Percentiles rank a stretch among this genome's conserved stretches.
phyloP scores from a whole-genome alignment of 495 filamentous ascomycete species.

The Neurospora tetraspora region DNA sequence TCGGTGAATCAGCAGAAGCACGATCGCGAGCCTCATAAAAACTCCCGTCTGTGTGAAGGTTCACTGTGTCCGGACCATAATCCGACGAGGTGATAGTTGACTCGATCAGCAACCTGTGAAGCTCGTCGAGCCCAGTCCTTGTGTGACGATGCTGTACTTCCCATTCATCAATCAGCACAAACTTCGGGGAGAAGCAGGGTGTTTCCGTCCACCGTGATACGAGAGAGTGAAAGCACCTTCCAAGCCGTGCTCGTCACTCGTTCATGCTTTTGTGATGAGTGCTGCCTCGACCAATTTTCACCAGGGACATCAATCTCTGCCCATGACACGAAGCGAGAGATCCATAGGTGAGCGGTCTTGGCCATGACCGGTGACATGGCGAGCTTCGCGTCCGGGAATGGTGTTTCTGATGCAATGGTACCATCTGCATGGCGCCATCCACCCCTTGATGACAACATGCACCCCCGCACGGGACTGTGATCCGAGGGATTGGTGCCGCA shows the following conservation, averaged over 20 bases:
- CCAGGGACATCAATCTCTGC: background rate
- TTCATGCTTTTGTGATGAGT: background rate
- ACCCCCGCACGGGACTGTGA: background rate
- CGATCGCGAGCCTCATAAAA: background rate
- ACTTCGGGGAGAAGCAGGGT: background rate
- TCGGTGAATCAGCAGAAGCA: background rate
- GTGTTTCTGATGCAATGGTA: background rate
- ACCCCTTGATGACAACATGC: slow-evolving; percentile 5
- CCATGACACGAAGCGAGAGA: background rate
- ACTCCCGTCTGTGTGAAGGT: background rate
- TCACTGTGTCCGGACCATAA: background rate
- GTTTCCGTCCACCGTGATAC: background rate
- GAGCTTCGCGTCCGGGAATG: background rate
- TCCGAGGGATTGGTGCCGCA: background rate
- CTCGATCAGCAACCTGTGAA: background rate
- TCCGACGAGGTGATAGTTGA: background rate
- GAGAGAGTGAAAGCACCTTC: background rate
- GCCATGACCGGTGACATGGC: background rate
- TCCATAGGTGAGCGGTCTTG: background rate
- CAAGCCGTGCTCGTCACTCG: background rate
- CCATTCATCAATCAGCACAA: background rate
- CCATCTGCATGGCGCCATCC: slow-evolving; percentile 4
- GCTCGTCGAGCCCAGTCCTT: background rate
- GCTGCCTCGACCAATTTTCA: background rate
- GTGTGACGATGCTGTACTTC: background rate